Base-by-base conservation (phyloP, 768 basidiomycete genomes). In the Tricholoma furcatifolium region DNA sequence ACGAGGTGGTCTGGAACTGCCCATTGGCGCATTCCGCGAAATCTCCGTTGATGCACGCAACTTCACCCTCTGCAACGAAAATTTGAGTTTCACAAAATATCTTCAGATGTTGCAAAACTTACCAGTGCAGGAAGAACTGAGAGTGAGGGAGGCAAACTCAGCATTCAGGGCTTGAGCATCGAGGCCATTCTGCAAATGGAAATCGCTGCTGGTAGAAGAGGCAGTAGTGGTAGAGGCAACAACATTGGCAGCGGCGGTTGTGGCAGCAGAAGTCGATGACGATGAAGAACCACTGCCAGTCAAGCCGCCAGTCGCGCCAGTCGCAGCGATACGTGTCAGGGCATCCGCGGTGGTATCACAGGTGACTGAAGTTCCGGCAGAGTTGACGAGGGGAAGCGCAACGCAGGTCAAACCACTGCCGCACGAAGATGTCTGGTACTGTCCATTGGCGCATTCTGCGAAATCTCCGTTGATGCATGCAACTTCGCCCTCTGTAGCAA, bases 1-100 rank as follows among this genome's bases (percentile, higher is more conserved):
- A 84, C 0, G 60, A 49, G 0, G 70, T 72, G 14, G 70, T 47
- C 1, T 63, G 70, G 47, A 80, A 82, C 51, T 72, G 67, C n/a
- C 78, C 78, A n/a, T 58, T 62, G 23, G 74, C 74, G 53, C 81
- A 84, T 58, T 82, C 79, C 18, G 81, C 82, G 52, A 82, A 82
- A 4, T 61, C 65, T 2, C 66, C 65, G 12, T 63, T 59, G 24
- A 82, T 65, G 60, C 81, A 83, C 17, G 78, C 80, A 15, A 70
- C 64, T 31, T 79, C 71, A 42, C 76, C 76, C 10, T 62, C 68
- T 51, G 61, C 58, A 47, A 70, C 65, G 53, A 60, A 51, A 59
- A 55, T 40, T 66, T 32, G 60, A n/a, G 14, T 27, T 44, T 5
- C n/a, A 11, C 5, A 18, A 27, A 15, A n/a, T 8, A n/a, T n/a